Conservation (phyloP, 2,329 filamentous ascomycete genomes). For the Didymella glomerata region DNA sequence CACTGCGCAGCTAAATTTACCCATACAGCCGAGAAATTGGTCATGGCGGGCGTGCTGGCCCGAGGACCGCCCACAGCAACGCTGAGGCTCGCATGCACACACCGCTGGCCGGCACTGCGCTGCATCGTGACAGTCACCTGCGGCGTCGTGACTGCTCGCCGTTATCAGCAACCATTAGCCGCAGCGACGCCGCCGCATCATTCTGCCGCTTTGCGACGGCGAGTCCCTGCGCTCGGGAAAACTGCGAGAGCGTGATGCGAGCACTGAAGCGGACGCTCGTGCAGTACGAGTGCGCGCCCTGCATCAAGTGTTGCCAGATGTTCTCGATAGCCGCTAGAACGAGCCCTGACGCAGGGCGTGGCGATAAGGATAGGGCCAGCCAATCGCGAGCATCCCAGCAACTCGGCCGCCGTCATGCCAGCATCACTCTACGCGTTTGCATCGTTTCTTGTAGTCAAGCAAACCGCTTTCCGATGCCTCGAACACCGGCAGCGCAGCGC, state of each 20-base stretch:
- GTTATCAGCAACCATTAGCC: constrained; percentile 17
- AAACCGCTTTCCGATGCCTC: constrained; percentile 25
- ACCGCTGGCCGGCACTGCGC: constrained; percentile 22
- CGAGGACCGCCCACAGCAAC: constrained; percentile 15
- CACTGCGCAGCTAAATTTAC: constrained; percentile 42
- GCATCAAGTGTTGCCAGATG: constrained; percentile 25
- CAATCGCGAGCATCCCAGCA: constrained; percentile 31
- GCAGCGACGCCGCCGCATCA: constrained; percentile 7
- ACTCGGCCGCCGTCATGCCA: constrained; percentile 39
- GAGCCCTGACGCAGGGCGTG: constrained; percentile 30
- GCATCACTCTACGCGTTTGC: constrained; percentile 29
- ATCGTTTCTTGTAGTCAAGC: constrained; percentile 43
- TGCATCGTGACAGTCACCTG: constrained; percentile 16
- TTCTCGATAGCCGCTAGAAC: constrained; percentile 25
- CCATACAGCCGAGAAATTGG: constrained; percentile 30
- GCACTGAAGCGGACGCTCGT: constrained; percentile 11
- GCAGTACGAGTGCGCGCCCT: constrained; percentile 24
- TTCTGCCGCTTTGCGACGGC: constrained; percentile 11
- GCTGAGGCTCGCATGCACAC: constrained; percentile 19
- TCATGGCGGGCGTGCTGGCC: constrained; percentile 25
- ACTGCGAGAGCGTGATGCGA: constrained; percentile 1
- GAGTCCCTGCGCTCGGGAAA: constrained; percentile 16
- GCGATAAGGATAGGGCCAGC: constrained; percentile 39
- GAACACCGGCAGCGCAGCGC: constrained; percentile 18
- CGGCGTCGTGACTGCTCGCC: constrained; percentile 11